phyloP scores from a whole-genome alignment of 495 filamentous ascomycete genomes.

The Penicillium flavigenum region DNA sequence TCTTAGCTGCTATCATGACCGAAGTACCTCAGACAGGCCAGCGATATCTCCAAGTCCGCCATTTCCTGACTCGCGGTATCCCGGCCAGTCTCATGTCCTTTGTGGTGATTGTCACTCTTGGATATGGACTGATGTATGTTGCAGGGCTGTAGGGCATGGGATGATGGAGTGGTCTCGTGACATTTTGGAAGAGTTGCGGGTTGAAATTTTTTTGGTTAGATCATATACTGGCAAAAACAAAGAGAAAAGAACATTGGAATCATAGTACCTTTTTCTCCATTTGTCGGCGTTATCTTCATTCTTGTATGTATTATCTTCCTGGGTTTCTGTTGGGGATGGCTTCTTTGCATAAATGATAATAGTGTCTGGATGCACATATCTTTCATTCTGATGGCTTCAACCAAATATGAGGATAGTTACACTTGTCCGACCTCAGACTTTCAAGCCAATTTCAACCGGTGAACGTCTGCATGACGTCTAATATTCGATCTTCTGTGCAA shows the following conservation, averaged over 20 bases:
- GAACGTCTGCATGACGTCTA: not conserved
- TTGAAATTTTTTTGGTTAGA: not conserved
- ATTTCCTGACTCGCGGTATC: slow-evolving; percentile 89
- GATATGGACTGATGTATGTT: slow-evolving; percentile 83
- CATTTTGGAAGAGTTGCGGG: not conserved
- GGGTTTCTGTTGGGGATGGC: not conserved
- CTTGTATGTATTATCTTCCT: not conserved
- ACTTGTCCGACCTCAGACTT: slow-evolving; percentile 4
- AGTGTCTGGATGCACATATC: not conserved
- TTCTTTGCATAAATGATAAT: slow-evolving; percentile 6
- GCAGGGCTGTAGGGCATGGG: slow-evolving; percentile 59
- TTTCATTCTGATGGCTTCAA: not conserved
- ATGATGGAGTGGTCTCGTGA: not conserved
- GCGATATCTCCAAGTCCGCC: slow-evolving; percentile 85
- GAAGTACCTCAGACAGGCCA: slow-evolving; percentile 89
- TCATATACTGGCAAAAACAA: not conserved
- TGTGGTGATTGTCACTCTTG: slow-evolving; percentile 76
- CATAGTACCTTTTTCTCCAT: not conserved
- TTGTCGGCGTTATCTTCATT: not conserved
- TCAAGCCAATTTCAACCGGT: not conserved
- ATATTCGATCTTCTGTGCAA: not conserved
- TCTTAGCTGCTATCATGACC: slow-evolving; percentile 94
- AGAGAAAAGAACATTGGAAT: not conserved
- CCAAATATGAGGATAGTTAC: not conserved
- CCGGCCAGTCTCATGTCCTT: slow-evolving; percentile 81